These are phyloP conservation scores for Hygrophoropsis aurantiaca DNA, from an alignment of 768 basidiomycete genomes.

Conservation along the genomic window DNA sequence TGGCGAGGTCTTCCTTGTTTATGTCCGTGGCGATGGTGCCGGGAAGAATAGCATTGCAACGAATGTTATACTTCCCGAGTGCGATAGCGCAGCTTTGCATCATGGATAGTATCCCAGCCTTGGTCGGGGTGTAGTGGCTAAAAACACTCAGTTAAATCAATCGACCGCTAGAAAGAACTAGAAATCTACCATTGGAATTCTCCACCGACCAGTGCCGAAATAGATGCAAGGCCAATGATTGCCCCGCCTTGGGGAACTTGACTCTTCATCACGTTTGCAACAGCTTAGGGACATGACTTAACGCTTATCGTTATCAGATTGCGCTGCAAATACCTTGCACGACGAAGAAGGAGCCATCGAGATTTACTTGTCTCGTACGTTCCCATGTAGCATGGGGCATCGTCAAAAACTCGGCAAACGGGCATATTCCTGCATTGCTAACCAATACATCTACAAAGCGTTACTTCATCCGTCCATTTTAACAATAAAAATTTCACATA, in stretches of 20 bases:
- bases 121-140: conserved; percentile 78
- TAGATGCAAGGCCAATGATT: conserved; percentile 76
- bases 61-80: conserved; percentile 72
- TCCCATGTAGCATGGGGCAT: conserved; percentile 49
- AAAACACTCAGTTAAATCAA: neutral
- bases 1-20: conserved; percentile 72
- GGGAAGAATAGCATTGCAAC: conserved; percentile 71
- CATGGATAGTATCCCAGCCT: conserved; percentile 73
- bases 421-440: conserved; percentile 68
- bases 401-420: conserved; percentile 72
- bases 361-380: conserved; percentile 54
- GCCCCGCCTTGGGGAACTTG: conserved; percentile 71
- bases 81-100: conserved; percentile 83
- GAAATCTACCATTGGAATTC: conserved; percentile 57
- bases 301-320: conserved; percentile 1
- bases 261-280: conserved; percentile 71
- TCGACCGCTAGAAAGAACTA: neutral
- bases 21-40: conserved; percentile 78
- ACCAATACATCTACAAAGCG: conserved; percentile 43
- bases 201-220: conserved; percentile 77
- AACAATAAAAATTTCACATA: conserved; percentile 39
- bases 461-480: neutral
- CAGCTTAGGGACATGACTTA: conserved; percentile 37
- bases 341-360: conserved; percentile 75
- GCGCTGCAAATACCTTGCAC: conserved; percentile 47